Conservation (phyloP, 805 yeast genomes). For the Candida glaebosa region DNA sequence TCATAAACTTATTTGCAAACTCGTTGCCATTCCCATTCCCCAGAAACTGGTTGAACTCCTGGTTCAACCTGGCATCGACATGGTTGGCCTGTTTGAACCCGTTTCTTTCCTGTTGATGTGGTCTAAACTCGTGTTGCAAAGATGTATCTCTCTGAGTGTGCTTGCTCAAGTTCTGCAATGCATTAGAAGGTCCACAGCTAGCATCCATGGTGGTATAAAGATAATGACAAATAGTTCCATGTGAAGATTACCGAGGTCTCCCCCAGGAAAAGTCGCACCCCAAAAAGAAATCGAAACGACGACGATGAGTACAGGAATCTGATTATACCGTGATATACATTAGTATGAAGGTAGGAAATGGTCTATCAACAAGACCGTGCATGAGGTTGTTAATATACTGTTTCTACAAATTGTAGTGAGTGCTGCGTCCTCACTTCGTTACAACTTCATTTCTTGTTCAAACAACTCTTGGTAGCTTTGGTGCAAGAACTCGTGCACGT, state of each 20-base stretch:
- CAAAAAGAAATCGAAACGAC: too few species aligned
- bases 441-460: constrained; percentile 2
- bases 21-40: constrained; percentile 9
- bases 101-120: constrained; percentile 6
- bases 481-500: constrained; percentile 67
- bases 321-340: too few species aligned
- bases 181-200: constrained; percentile 45
- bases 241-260: constrained; percentile 1
- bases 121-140: constrained; percentile 29
- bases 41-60: constrained; percentile 35
- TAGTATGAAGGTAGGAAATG: too few species aligned
- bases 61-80: constrained; percentile 33
- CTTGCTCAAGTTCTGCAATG: constrained; percentile 38
- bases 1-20: constrained; percentile 14
- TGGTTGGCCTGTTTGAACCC: constrained; percentile 16
- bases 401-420: too few species aligned
- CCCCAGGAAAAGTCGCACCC: too few species aligned
- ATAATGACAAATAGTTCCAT: background rate
- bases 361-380: too few species aligned
- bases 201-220: constrained; percentile 26
- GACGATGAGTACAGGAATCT: too few species aligned
- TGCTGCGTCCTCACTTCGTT: too few species aligned
- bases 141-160: constrained; percentile 41
- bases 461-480: constrained; percentile 50
- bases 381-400: too few species aligned